Evolutionary conservation across 768 basidiomycete species (phyloP), one percentile per base, ranked within the genome.

Genomic region (Boletus subcaerulescens): DNA sequence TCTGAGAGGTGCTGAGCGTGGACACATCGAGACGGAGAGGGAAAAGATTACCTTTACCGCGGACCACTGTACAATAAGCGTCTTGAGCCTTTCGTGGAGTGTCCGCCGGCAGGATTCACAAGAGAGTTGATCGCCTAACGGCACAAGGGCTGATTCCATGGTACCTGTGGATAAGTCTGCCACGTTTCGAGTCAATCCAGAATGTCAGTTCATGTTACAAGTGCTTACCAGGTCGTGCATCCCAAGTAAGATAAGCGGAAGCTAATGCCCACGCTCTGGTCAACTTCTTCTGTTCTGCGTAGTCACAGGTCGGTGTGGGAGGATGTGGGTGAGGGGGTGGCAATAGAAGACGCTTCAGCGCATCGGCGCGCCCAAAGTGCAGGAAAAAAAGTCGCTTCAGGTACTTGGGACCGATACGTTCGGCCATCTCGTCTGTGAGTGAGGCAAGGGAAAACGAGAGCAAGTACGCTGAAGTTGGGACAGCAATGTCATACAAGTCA

Each of bases 181-280:
- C 40, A 11, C 17, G 24, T 18, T n/a, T 47, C 11, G 14, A 35
- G 45, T 63, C 24, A 63, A 41, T 22, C 26, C 38, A 10, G 38
- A 17, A 45, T 45, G 12, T 18, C 41, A 4, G 49, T 36, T n/a
- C 29, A n/a, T 4, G 36, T 24, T 17, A 26, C 4, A 45, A 18
- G 17, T 69, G 18, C 79, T 55, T 64, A 90, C 88, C 89, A 60
- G 89, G 87, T 52, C 87, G 76, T 35, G 87, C 86, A 69, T 91
- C 89, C 89, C 89, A 91, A 11, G 87, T 87, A 8, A 92, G 79
- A 71, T 91, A 91, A 12, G 89, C 89, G 2, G 86, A 83, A 22
- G 90, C 89, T 32, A 92, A 72, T 14, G 89, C 87, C 89, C 89
- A 92, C 6, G 89, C 89, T 43, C 89, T 74, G 12, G 87, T 87